Evolutionary conservation across 2,329 filamentous ascomycete species (phyloP).

Genomic region (Neonectria hederae): DNA sequence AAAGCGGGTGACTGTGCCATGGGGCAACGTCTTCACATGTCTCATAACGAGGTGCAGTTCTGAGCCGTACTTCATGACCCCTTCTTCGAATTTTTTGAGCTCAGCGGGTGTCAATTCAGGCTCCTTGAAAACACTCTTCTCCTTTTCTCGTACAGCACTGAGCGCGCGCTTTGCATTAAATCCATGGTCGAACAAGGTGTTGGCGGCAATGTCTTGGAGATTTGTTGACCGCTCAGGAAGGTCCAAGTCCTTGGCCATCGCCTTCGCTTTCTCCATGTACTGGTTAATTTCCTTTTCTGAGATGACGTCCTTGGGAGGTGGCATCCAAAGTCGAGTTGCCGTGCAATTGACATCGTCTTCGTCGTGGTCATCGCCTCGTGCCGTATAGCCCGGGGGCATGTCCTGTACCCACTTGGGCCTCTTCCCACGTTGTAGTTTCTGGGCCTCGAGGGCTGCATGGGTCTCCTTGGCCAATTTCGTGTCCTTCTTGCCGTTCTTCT

Average conservation of each 20-base stretch:
- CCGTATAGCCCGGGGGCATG: conserved; percentile 85
- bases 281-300: conserved; percentile 71
- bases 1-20: conserved; percentile 85
- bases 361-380: conserved; percentile 80
- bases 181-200: conserved; percentile 75
- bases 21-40: conserved; percentile 84
- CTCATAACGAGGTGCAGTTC: conserved; percentile 85
- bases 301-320: conserved; percentile 66
- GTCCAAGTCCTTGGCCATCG: conserved; percentile 72
- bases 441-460: conserved; percentile 80
- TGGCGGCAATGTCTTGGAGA: conserved; percentile 83
- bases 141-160: conserved; percentile 72
- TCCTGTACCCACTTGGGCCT: conserved; percentile 95
- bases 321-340: conserved; percentile 80
- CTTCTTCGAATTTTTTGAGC: conserved; percentile 91
- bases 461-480: conserved; percentile 82
- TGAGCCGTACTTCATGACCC: conserved; percentile 87
- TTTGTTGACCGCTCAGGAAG: conserved; percentile 83
- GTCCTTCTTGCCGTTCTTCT: conserved; percentile 83
- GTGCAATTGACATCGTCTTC: conserved; percentile 79
- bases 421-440: conserved; percentile 80
- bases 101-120: conserved; percentile 82
- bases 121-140: conserved; percentile 81
- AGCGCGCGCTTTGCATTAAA: conserved; percentile 79
- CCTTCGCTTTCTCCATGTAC: conserved; percentile 78